phyloP scores from a whole-genome alignment of 805 yeast species.

The Maudiozyma pseudohumilis region DNA sequence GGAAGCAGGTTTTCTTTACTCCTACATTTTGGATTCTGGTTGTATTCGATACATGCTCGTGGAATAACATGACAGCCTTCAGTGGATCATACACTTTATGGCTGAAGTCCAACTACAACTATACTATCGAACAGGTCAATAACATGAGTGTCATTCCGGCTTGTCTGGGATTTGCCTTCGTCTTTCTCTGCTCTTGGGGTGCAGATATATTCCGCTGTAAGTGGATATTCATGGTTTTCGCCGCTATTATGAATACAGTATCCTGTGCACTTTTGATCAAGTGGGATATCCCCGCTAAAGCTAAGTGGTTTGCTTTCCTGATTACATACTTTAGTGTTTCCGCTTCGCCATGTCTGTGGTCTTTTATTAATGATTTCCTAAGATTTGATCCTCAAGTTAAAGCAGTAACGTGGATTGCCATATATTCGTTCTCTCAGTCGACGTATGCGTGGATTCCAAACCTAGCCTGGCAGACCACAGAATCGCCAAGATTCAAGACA shows the following conservation, averaged over 20 bases:
- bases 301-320: slow-evolving; percentile 58
- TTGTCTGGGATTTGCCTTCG: slow-evolving; percentile 45
- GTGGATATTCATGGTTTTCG: slow-evolving; percentile 44
- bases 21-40: slow-evolving; percentile 50
- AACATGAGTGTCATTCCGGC: slow-evolving; percentile 48
- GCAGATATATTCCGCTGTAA: slow-evolving; percentile 42
- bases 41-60: slow-evolving; percentile 47
- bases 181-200: slow-evolving; percentile 37
- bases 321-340: slow-evolving; percentile 54
- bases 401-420: slow-evolving; percentile 46
- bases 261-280: slow-evolving; percentile 47
- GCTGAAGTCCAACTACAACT: slow-evolving; percentile 43
- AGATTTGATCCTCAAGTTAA: slow-evolving; percentile 47
- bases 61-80: slow-evolving; percentile 51
- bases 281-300: slow-evolving; percentile 48
- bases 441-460: slow-evolving; percentile 52
- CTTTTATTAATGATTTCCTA: slow-evolving; percentile 48
- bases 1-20: slow-evolving; percentile 43
- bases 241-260: slow-evolving; percentile 43
- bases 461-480: slow-evolving; percentile 44
- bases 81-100: slow-evolving; percentile 53
- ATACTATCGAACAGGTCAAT: slow-evolving; percentile 37
- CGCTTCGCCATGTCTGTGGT: slow-evolving; percentile 51
- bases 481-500: slow-evolving; percentile 45
- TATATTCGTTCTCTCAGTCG: slow-evolving; percentile 49